Conservation (phyloP, 2,329 filamentous ascomycete species). For the Trichoderma koningii region DNA sequence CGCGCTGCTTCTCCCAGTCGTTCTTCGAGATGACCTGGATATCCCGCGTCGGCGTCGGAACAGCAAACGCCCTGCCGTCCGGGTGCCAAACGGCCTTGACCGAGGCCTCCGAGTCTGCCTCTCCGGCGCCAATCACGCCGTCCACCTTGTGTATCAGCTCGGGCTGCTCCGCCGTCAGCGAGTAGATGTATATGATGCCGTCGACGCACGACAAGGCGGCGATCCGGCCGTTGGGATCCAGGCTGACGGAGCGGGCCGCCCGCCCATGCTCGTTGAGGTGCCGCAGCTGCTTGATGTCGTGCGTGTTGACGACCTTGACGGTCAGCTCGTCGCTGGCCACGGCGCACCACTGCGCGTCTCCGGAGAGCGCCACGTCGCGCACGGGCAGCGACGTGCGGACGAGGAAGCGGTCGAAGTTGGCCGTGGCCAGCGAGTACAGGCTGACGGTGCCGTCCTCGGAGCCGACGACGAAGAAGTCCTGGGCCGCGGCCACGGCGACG, state of each 20-base stretch:
- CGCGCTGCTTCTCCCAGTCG: slow-evolving; percentile 85
- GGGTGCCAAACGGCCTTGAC: slow-evolving; percentile 87
- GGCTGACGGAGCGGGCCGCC: slow-evolving; percentile 88
- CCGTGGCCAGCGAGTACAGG: slow-evolving; percentile 78
- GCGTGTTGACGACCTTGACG: slow-evolving; percentile 83
- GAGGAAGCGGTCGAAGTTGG: slow-evolving; percentile 77
- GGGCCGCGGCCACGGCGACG: slow-evolving; percentile 71
- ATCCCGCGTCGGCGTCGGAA: slow-evolving; percentile 78
- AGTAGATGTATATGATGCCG: slow-evolving; percentile 88
- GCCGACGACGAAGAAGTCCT: slow-evolving; percentile 84
- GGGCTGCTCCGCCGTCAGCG: slow-evolving; percentile 73
- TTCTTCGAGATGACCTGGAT: slow-evolving; percentile 84
- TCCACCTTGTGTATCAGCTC: slow-evolving; percentile 82
- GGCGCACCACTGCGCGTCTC: slow-evolving; percentile 82
- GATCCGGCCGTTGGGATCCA: slow-evolving; percentile 76
- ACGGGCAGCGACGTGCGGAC: slow-evolving; percentile 83
- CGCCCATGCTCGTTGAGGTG: slow-evolving; percentile 81
- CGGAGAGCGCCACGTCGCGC: slow-evolving; percentile 80
- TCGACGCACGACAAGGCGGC: slow-evolving; percentile 84
- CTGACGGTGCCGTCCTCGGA: slow-evolving; percentile 96
- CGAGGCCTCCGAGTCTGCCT: slow-evolving; percentile 71
- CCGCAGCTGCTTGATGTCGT: slow-evolving; percentile 74
- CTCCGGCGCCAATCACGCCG: slow-evolving; percentile 77
- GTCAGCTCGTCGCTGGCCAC: slow-evolving; percentile 95
- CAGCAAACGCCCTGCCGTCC: slow-evolving; percentile 86